Conservation (phyloP, 805 yeast species). For the Hanseniaspora hatyaiensis region DNA sequence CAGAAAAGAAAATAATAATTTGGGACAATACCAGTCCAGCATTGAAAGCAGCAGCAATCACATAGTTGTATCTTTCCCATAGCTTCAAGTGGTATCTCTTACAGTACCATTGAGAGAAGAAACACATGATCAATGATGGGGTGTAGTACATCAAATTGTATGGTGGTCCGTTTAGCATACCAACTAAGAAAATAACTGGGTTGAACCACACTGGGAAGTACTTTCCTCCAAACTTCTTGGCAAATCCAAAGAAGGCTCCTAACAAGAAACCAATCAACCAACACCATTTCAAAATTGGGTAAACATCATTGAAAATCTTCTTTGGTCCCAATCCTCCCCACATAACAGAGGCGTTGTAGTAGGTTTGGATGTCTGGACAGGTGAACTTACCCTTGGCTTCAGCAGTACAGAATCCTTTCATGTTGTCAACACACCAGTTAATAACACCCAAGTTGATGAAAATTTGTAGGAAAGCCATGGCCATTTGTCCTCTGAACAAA, state of each 20-base stretch:
- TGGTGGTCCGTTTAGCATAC: constrained; percentile 42
- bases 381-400: constrained; percentile 35
- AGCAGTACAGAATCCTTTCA: constrained; percentile 32
- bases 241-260: constrained; percentile 26
- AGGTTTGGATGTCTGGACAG: constrained; percentile 34
- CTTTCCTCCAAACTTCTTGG: constrained; percentile 24
- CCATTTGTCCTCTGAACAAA: constrained; percentile 37
- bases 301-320: constrained; percentile 44
- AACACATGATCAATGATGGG: constrained; percentile 27
- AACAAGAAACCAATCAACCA: constrained; percentile 44
- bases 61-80: constrained; percentile 52
- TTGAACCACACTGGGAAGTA: constrained; percentile 32
- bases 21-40: constrained; percentile 55
- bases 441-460: constrained; percentile 33
- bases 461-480: constrained; percentile 33
- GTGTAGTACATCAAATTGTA: constrained; percentile 34
- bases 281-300: constrained; percentile 53
- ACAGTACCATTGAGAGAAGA: constrained; percentile 40
- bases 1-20: constrained; percentile 42
- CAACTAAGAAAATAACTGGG: constrained; percentile 43
- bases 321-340: constrained; percentile 54
- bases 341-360: constrained; percentile 41
- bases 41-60: constrained; percentile 49
- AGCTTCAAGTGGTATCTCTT: constrained; percentile 39
- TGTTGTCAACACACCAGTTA: constrained; percentile 33